Conservation (phyloP, 225 moss, liverwort and hornwort species). For the Straminergon stramineum region DNA sequence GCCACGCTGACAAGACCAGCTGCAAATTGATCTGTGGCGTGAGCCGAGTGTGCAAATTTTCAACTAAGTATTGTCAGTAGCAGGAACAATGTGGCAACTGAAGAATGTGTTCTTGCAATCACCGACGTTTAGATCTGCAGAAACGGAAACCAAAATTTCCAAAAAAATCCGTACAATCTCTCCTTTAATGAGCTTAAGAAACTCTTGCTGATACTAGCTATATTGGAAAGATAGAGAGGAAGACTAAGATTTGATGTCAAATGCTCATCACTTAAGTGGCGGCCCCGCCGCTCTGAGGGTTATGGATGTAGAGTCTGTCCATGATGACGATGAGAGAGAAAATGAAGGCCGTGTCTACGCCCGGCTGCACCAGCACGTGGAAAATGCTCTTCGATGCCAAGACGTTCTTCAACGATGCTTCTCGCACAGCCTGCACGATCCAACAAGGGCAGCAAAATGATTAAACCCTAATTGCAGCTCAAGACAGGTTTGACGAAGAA, state of each 20-base stretch:
- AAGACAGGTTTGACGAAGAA: not conserved
- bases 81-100: not conserved
- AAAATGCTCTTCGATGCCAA: slow-evolving; percentile 15
- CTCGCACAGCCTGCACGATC: slow-evolving; percentile 9
- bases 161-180: not conserved
- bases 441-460: not conserved
- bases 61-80: not conserved
- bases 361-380: slow-evolving; percentile 17
- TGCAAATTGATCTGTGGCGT: not conserved
- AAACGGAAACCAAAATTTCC: not conserved
- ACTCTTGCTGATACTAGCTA: not conserved
- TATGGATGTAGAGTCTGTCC: slow-evolving; percentile 24
- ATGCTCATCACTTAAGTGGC: not conserved
- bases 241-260: not conserved
- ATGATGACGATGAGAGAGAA: slow-evolving; percentile 31
- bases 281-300: not conserved
- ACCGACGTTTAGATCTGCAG: not conserved
- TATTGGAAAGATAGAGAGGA: not conserved
- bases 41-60: not conserved
- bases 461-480: not conserved
- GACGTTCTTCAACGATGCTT: slow-evolving; percentile 14
- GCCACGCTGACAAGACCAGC: not conserved
- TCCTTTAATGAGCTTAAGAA: not conserved
- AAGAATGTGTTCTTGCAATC: not conserved
- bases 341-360: slow-evolving; percentile 31